Percentiles rank a stretch among this genome's conserved stretches.
Conservation (phyloP, 345 rosid species). For the Hirschfeldia incana region DNA sequence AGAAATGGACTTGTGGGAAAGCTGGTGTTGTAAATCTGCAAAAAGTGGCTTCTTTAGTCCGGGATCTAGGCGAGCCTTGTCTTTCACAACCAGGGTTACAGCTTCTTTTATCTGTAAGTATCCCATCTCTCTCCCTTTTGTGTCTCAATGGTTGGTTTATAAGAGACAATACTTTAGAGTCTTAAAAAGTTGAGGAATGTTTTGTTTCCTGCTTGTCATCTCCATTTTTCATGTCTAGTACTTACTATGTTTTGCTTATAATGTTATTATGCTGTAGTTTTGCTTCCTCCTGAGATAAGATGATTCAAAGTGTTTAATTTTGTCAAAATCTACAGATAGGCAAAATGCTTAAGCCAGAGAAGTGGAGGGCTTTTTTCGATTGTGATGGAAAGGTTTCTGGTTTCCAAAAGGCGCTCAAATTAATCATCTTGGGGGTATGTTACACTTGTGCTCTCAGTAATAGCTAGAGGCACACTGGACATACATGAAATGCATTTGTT, state of each 20-base stretch:
- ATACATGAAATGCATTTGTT: background rate
- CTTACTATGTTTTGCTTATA: no score
- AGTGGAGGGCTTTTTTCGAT: slow-evolving; percentile 81
- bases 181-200: background rate
- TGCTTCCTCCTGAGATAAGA: background rate
- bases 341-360: slow-evolving; percentile 87
- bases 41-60: slow-evolving; percentile 61
- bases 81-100: slow-evolving; percentile 63
- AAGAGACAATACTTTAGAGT: background rate
- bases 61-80: slow-evolving; percentile 84
- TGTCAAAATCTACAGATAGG: slow-evolving; percentile 51
- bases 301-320: background rate
- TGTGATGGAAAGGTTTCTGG: slow-evolving; percentile 72
- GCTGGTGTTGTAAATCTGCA: slow-evolving; percentile 54
- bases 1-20: slow-evolving; percentile 71
- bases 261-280: background rate
- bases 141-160: background rate
- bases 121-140: slow-evolving; percentile 18
- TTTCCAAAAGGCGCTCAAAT: slow-evolving; percentile 76
- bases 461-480: background rate
- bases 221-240: no score
- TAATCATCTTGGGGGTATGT: slow-evolving; percentile 71
- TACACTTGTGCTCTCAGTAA: background rate
- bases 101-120: slow-evolving; percentile 60
- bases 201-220: background rate